phyloP scores from a whole-genome alignment of 305 asterid genomes.

The Fraxinus latifolia region DNA sequence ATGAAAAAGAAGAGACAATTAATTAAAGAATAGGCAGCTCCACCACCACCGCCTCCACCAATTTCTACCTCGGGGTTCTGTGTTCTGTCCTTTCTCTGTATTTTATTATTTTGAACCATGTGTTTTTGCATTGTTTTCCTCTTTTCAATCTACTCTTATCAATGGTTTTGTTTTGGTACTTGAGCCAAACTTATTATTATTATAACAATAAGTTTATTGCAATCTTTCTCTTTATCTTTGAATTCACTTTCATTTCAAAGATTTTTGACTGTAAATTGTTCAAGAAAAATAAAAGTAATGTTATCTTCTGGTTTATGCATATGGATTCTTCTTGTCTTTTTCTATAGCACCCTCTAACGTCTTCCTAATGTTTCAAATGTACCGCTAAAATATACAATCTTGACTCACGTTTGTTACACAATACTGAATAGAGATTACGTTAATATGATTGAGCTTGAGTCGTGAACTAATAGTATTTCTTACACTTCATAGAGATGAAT shows the following conservation, averaged over 20 bases:
- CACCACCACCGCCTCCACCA: slow-evolving; percentile 30
- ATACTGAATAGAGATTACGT: not conserved
- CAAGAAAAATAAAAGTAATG: not conserved
- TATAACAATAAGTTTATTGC: not conserved
- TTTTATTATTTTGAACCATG: slow-evolving; percentile 44
- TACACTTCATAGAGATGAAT: not conserved
- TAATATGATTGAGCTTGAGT: not conserved
- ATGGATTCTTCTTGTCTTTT: not conserved
- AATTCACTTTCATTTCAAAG: not conserved
- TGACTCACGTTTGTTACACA: not conserved
- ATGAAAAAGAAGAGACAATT: slow-evolving; percentile 25
- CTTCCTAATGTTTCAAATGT: not conserved
- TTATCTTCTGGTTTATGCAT: not conserved
- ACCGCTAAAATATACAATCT: not conserved
- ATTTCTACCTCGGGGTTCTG: slow-evolving; percentile 72
- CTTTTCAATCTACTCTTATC: slow-evolving; percentile 34
- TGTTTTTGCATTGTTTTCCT: slow-evolving; percentile 79
- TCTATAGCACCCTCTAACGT: not conserved
- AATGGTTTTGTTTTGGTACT: slow-evolving; percentile 55
- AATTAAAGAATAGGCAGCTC: slow-evolving; percentile 24
- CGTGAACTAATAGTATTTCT: not conserved
- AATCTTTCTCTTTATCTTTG: not conserved
- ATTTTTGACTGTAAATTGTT: not conserved
- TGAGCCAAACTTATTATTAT: slow-evolving; percentile 26
- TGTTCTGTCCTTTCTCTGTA: slow-evolving; percentile 40